Evolutionary conservation across 129 eudicot genomes (phyloP), one percentile per base, ranked within the genome.

Genomic region (Erigeron canadensis): DNA sequence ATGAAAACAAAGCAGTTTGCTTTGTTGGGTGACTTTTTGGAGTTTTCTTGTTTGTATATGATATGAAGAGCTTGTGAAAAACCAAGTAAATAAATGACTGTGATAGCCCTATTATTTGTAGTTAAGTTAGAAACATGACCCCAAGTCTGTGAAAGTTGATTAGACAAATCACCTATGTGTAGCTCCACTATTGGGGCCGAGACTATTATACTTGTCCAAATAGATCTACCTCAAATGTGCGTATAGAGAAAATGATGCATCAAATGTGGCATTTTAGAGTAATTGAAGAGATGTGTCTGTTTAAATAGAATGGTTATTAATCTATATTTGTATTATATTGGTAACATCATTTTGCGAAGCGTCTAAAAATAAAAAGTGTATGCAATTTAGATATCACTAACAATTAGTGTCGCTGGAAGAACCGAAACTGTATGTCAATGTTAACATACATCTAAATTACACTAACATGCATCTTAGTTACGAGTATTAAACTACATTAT

Each of bases 1-100:
- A 78, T 78, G 73, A 78, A 71, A 78, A 58, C 77, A 78, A 78
- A 78, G 82, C 82, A 54, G 67, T 53, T 71, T 78, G 82, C 82
- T 78, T 63, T 64, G 77, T 55, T 70, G 67, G 47, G 54, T 71
- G 77, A 71, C 77, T 55, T 71, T 78, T 70, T 64, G 54, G 54
- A 54, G 72, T 22, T 78, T 63, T 63, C 53, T 71, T 78, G 78
- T 76, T 58, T 77, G 79, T 79, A 19, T 79, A 19, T 70, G 82
- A 80, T 69, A 18, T 22, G 76, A 65, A 70, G 77, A 69, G 47
- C 72, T 71, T 75, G 82, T 81, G 78, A 75, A 76, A 69, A 66
- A 72, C 50, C 64, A 16, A 22, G 69, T 40, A 5, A 22, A 63
- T 46, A 16, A 39, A 70, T 73, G 70, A 67, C 80, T 42, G 44